Percentiles rank a stretch among this genome's conserved stretches.
phyloP scores from a whole-genome alignment of 768 basidiomycete genomes.

The Holtermanniella nyarrowii region DNA sequence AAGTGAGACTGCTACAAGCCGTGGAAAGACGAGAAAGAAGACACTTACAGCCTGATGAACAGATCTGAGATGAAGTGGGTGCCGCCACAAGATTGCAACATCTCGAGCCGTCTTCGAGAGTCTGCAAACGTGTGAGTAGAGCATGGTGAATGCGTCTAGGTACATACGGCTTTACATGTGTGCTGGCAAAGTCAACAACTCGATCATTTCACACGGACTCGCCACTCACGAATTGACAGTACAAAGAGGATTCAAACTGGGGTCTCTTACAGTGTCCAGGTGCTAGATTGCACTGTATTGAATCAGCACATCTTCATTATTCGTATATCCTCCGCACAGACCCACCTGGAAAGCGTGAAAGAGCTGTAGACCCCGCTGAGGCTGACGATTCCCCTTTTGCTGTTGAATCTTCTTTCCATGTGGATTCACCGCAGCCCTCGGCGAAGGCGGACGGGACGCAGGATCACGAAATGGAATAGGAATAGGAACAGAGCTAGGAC shows the following conservation, averaged over 20 bases:
- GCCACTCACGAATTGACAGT: background rate
- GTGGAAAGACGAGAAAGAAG: background rate
- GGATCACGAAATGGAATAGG: too few species aligned
- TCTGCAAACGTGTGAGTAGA: background rate
- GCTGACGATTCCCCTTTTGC: too few species aligned
- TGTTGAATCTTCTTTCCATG: too few species aligned
- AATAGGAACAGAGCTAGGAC: too few species aligned
- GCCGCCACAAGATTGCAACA: background rate
- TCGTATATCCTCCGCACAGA: too few species aligned
- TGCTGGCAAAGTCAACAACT: background rate
- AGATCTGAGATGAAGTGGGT: background rate
- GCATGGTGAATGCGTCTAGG: too few species aligned
- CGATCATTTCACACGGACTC: background rate
- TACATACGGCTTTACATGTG: background rate
- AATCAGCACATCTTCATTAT: too few species aligned
- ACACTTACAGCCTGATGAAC: background rate
- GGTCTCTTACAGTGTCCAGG: background rate
- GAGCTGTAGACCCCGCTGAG: too few species aligned
- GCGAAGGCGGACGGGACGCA: too few species aligned
- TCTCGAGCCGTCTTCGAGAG: background rate
- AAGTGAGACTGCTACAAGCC: background rate
- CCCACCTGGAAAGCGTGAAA: too few species aligned
- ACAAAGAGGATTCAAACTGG: background rate
- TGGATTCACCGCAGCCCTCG: too few species aligned
- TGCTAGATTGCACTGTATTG: background rate